Evolutionary conservation across 140 eudicot genomes (phyloP).

Genomic region (Erigeron philadelphicus): DNA sequence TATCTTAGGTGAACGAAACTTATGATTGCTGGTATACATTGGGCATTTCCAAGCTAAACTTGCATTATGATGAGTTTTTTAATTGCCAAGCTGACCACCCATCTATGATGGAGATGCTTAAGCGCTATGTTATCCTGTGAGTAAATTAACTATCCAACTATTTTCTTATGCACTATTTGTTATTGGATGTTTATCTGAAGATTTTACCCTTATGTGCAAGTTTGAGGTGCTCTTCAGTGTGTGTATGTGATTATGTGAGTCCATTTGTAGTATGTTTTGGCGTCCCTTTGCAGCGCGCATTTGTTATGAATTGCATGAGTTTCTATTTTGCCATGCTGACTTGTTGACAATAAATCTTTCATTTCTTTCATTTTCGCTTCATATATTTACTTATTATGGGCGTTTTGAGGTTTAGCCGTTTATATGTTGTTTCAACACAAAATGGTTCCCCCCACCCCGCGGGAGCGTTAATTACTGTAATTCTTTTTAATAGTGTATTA

Average conservation of each 20-base stretch:
- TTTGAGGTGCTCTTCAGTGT: background rate
- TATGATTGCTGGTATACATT: constrained; percentile 89
- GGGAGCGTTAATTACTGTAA: no score
- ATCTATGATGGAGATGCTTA: constrained; percentile 67
- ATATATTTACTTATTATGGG: no score
- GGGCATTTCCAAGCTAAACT: constrained; percentile 69
- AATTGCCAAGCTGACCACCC: constrained; percentile 75
- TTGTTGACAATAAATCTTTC: no score
- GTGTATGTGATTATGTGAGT: background rate
- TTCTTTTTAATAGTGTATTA: no score
- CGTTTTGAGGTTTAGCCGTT: no score
- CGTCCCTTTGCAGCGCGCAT: background rate
- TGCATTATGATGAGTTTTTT: constrained; percentile 57
- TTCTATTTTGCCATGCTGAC: background rate
- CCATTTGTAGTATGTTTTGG: background rate
- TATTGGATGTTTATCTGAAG: background rate
- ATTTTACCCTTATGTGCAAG: background rate
- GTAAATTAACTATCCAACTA: constrained; percentile 25
- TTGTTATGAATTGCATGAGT: background rate
- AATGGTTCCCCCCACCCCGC: no score
- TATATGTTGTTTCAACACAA: no score
- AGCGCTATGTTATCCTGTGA: constrained; percentile 72
- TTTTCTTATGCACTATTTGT: background rate
- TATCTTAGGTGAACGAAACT: constrained; percentile 70
- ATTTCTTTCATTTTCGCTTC: no score